Base-by-base conservation (phyloP, 352 stramenopile species). In the Phytophthora pseudosyringae region DNA sequence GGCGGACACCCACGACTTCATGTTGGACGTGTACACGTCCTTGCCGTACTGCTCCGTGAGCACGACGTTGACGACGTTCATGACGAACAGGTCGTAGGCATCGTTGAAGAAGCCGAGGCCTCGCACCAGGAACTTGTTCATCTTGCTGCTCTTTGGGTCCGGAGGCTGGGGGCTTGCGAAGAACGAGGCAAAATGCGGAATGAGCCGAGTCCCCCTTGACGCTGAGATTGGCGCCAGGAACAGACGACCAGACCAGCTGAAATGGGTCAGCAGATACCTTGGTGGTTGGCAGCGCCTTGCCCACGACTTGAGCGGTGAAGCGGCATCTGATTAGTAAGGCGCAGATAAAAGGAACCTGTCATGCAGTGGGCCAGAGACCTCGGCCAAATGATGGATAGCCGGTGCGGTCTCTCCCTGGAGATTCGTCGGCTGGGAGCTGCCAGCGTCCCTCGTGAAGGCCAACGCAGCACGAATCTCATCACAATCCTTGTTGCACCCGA, bases 1-100 rank as follows among this genome's bases (percentile, higher is more conserved):
- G 1, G 81, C 78, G 4, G 81, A 90, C 1, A 90, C 79, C 47
- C 67, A 68, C 12, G 78, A 87, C 69, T 90, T 90, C 54, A 88
- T 69, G 39, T 55, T 64, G 15, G 81, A 67, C 40, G 81, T 88
- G 67, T 90, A 90, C 15, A 86, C 78, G 44, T 82, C 31, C 38
- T 82, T 77, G 51, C 68, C 73, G 55, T 86, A 90, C 58, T 88
- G 74, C 64, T 91, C 78, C 16, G 76, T 82, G 50, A 91, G 78
- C 59, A 91, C 78, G 56, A 91, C 69, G 69, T 91, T 91, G 65
- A 89, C 69, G 5, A 91, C 72, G 69, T 91, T 91, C 80, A 91
- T 88, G 43, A 89, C 80, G 52, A 91, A 89, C 21, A 91, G 76
- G 43, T 91, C 81, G 69, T 89, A 90, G 36, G 81, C 75, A 68